These are phyloP conservation scores for Athelia sp. DNA, from an alignment of 1,284 basidiomycete genomes.

Conservation along the genomic window DNA sequence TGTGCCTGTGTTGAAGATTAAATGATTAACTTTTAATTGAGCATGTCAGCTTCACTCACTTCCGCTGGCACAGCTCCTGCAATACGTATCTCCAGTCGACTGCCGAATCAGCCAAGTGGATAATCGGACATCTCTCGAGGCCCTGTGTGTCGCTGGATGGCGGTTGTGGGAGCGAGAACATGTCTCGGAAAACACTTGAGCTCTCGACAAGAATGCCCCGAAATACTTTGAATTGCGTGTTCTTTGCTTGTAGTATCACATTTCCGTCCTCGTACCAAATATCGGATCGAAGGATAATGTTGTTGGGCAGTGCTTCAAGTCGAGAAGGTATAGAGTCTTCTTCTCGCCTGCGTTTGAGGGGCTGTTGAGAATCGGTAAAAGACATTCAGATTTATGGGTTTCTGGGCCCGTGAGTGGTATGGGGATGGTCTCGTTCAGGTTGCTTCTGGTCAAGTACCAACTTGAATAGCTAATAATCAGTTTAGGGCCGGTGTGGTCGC, in stretches of 20 bases:
- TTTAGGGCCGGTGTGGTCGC: too few relatives aligned
- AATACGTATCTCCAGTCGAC: neutral
- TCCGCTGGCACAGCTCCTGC: neutral
- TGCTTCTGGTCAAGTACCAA: too few relatives aligned
- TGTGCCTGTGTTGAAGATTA: neutral
- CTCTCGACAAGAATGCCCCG: conserved; percentile 16
- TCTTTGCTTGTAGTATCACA: conserved; percentile 17
- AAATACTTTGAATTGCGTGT: conserved; percentile 18
- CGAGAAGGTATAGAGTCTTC: too few relatives aligned
- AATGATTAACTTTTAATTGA: neutral
- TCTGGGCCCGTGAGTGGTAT: too few relatives aligned
- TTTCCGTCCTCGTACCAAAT: conserved; percentile 24
- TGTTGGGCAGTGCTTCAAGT: too few relatives aligned
- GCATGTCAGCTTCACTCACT: neutral
- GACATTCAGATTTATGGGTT: too few relatives aligned
- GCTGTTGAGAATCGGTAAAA: too few relatives aligned
- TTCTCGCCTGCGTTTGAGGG: too few relatives aligned
- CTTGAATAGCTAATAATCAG: too few relatives aligned
- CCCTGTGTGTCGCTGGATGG: neutral
- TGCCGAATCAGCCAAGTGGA: neutral
- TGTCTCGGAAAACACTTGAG: conserved; percentile 20
- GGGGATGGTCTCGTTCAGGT: too few relatives aligned
- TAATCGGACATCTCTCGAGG: neutral
- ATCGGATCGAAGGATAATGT: too few relatives aligned
- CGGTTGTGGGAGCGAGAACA: conserved; percentile 10